A percentile compares a stretch with the other conserved stretches of the same genome.
Conservation (phyloP, 768 basidiomycete species). For the Lactarius sp. region DNA sequence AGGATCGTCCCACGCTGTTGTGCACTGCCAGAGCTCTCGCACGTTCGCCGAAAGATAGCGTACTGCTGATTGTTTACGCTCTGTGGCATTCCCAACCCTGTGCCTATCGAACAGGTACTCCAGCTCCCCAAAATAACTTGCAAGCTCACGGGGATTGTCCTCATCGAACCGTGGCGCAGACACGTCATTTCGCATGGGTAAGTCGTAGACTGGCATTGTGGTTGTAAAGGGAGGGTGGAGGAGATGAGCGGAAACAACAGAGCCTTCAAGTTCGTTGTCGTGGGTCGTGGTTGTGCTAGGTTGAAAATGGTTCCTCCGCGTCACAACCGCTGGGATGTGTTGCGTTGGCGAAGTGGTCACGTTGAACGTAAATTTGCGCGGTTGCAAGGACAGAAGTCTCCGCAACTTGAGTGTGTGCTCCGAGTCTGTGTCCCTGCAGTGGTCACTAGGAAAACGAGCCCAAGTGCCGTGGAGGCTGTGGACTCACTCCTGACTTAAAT, state of each 20-base stretch:
- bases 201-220: neutral
- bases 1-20: neutral
- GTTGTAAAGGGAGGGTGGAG: neutral
- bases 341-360: too few species aligned
- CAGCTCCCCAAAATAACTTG: neutral
- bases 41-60: neutral
- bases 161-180: slow-evolving; percentile 35
- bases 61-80: neutral
- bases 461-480: neutral
- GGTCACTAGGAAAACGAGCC: too few species aligned
- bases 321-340: too few species aligned
- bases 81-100: neutral
- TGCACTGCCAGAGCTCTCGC: neutral
- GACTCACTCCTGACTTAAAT: neutral
- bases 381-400: too few species aligned
- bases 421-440: too few species aligned
- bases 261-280: too few species aligned
- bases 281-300: too few species aligned
- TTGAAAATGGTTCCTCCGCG: too few species aligned
- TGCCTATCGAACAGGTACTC: neutral
- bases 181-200: neutral
- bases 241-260: too few species aligned
- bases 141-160: neutral
- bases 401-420: too few species aligned
- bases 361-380: too few species aligned